A percentile compares a stretch with the other conserved stretches of the same genome.
These are phyloP conservation scores for Cytospora paraplurivora DNA, from an alignment of 2,329 filamentous ascomycete genomes.

Conservation along the genomic window DNA sequence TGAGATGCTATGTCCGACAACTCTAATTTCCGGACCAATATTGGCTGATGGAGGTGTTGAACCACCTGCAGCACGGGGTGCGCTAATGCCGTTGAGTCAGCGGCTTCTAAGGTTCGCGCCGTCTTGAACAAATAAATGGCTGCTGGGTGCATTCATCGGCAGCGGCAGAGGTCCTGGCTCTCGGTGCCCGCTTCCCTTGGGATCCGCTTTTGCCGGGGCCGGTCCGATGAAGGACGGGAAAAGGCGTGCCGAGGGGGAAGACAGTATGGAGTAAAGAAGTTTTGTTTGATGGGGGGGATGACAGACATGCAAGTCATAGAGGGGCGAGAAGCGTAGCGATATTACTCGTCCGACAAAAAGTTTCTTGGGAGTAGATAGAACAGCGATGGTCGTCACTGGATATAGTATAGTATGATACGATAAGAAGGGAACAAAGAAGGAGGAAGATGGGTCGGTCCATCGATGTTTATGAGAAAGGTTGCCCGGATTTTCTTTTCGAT, in stretches of 20 bases:
- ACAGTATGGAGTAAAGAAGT: not conserved
- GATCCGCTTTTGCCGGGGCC: conserved; percentile 11
- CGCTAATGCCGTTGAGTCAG: not conserved
- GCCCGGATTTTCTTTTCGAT: too few relatives aligned
- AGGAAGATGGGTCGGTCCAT: not conserved
- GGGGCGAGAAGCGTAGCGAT: too few relatives aligned
- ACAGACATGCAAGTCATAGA: too few relatives aligned
- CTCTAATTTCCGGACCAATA: not conserved
- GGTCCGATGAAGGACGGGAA: conserved; percentile 18
- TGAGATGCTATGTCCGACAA: too few relatives aligned
- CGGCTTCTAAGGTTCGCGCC: not conserved
- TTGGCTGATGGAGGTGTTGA: too few relatives aligned
- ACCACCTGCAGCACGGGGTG: too few relatives aligned
- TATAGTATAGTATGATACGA: too few relatives aligned
- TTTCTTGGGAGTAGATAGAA: too few relatives aligned
- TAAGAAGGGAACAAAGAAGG: not conserved
- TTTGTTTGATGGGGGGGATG: not conserved
- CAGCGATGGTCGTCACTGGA: too few relatives aligned
- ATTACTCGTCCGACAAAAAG: too few relatives aligned
- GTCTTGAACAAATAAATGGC: not conserved
- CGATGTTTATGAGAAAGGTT: too few relatives aligned
- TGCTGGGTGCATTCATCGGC: too few relatives aligned
- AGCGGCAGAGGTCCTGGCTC: not conserved
- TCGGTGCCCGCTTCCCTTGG: conserved; percentile 6
- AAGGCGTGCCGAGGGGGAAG: conserved; percentile 13